Evolutionary conservation across 768 basidiomycete species (phyloP).

Genomic region (Rhizopogon rudus): DNA sequence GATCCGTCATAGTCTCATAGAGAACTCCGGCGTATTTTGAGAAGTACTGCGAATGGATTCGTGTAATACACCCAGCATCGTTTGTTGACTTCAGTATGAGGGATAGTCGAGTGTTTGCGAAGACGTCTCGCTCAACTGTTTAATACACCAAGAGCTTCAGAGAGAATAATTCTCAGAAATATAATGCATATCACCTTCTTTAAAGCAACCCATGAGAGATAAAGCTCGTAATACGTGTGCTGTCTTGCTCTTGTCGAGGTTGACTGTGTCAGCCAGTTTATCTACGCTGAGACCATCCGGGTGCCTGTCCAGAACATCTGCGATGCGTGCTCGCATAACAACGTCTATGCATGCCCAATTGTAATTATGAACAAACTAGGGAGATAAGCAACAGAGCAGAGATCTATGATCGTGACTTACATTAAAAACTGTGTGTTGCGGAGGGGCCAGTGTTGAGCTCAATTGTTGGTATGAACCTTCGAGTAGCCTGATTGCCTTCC

Average conservation of each 20-base stretch:
- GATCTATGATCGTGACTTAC: conserved; percentile 7
- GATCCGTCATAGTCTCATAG: conserved; percentile 20
- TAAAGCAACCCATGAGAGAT: conserved; percentile 25
- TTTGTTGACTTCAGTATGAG: conserved; percentile 16
- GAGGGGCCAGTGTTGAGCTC: conserved; percentile 19
- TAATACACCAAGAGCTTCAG: neutral
- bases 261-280: conserved; percentile 18
- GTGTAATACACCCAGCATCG: conserved; percentile 2
- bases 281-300: conserved; percentile 24
- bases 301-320: conserved; percentile 18
- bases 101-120: conserved; percentile 32
- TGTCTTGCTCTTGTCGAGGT: conserved; percentile 22
- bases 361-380: conserved; percentile 14
- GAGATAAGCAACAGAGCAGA: neutral
- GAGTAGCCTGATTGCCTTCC: conserved; percentile 20
- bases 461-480: conserved; percentile 23
- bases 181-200: conserved; percentile 15
- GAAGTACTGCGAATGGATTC: conserved; percentile 7
- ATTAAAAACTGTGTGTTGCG: conserved; percentile 22
- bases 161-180: neutral
- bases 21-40: conserved; percentile 11
- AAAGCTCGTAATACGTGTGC: conserved; percentile 25
- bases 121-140: conserved; percentile 21
- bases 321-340: conserved; percentile 19
- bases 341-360: conserved; percentile 23